phyloP scores from a whole-genome alignment of 2,329 filamentous ascomycete species.

The Colletotrichum sp. region DNA sequence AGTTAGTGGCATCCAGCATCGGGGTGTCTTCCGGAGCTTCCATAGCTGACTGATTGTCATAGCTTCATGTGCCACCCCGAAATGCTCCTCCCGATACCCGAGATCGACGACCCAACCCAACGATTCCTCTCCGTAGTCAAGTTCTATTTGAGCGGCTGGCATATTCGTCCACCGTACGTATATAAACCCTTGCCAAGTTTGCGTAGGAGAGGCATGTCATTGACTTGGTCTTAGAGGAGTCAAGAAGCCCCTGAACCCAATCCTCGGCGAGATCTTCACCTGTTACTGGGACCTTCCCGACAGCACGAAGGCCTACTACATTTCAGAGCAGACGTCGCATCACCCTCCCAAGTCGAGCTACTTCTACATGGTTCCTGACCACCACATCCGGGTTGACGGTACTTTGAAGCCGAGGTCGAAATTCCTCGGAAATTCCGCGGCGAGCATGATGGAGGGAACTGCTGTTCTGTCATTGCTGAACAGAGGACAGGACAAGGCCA shows the following conservation, averaged over 20 bases:
- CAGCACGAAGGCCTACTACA: conserved; percentile 88
- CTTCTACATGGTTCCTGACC: conserved; percentile 96
- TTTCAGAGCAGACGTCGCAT: conserved; percentile 96
- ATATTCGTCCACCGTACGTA: conserved; percentile 93
- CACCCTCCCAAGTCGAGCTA: conserved; percentile 99
- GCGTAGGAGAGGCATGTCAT: background rate
- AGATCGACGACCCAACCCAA: conserved; percentile 85
- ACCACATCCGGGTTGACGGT: conserved; percentile 93
- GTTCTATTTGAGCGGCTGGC: conserved; percentile 98
- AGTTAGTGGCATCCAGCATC: conserved; percentile 61
- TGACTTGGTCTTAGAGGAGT: conserved; percentile 72
- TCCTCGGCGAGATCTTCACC: conserved; percentile 92
- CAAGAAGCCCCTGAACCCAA: conserved; percentile 97
- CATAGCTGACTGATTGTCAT: conserved; percentile 15
- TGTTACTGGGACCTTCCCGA: conserved; percentile 95
- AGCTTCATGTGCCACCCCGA: conserved; percentile 99
- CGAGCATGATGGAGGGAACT: conserved; percentile 97
- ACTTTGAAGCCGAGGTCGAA: conserved; percentile 93
- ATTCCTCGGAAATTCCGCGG: conserved; percentile 95
- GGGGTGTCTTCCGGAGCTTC: background rate
- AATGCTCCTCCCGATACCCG: conserved; percentile 85
- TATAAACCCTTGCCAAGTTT: background rate
- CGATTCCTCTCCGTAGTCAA: conserved; percentile 96
- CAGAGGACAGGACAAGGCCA: conserved; percentile 66
- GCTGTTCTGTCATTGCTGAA: conserved; percentile 86